Evolutionary conservation across 202 grass and related monocot genomes (phyloP), one percentile per base, ranked within the genome.

Genomic region (Brachypodium distachyon): DNA sequence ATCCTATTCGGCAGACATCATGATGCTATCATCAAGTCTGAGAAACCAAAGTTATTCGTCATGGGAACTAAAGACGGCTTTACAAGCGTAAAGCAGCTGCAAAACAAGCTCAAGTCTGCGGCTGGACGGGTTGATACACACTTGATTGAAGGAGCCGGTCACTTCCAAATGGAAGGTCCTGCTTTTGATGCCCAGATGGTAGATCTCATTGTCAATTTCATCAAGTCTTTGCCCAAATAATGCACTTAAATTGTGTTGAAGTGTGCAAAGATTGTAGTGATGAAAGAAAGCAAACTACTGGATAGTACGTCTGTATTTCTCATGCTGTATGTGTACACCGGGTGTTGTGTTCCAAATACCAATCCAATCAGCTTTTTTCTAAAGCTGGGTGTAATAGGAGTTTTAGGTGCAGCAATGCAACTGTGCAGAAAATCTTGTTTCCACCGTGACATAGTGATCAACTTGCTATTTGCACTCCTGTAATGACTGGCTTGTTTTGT

Each of bases 111-210:
- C 19, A 94, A 90, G 38, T 78, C 84, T 69, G 82, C 91, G 9
- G 81, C 78, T 64, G 96, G 96, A 29, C 78, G 31, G 82, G 88
- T 82, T 70, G 91, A 95, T 70, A 95, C 92, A 51, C 87, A 92
- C 70, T 77, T 98, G 70, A 88, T 99, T 25, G 96, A 98, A 82
- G 91, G 96, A 64, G 87, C 84, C 7, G 89, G 89, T 9, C 96
- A 99, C 80, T 99, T 99, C 70, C 96, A 99, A 57, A 95, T 99
- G 96, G 96, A 99, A 71, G 96, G 89, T 2, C 89, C 91, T 63
- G 83, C 83, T 72, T 99, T 92, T 63, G 96, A 99, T 92, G 79
- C 83, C 42, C 69, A 90, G 71, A 90, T 95, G 96, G 85, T 95
- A 27, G 81, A 86, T 53, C 70, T 95, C 38, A 90, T 95, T 77